A percentile compares a stretch with the other conserved stretches of the same genome.
Evolutionary conservation across 1,284 basidiomycete genomes (phyloP).

Genomic region (Peniophora sp.): DNA sequence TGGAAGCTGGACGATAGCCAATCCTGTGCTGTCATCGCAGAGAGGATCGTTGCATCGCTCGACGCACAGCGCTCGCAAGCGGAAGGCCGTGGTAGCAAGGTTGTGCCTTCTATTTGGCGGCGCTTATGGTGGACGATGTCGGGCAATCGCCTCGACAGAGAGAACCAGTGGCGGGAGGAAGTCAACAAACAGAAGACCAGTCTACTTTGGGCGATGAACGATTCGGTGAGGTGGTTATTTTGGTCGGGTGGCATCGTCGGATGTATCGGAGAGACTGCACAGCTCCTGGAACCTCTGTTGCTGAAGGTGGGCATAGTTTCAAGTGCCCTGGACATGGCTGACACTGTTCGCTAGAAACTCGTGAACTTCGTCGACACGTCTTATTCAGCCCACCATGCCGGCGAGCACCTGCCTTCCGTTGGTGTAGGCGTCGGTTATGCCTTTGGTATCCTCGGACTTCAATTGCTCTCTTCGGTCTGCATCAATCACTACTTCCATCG

Average conservation of each 20-base stretch:
- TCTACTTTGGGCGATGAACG: conserved; percentile 63
- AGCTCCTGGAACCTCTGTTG: conserved; percentile 62
- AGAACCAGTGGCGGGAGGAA: conserved; percentile 41
- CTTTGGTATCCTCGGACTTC: conserved; percentile 64
- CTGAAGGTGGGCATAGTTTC: conserved; percentile 38
- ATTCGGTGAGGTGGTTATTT: conserved; percentile 59
- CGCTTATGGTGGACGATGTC: conserved; percentile 29
- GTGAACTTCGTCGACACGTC: conserved; percentile 70
- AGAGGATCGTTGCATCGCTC: conserved; percentile 43
- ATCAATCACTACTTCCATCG: conserved; percentile 81
- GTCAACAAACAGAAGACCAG: conserved; percentile 44
- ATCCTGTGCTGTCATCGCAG: conserved; percentile 23
- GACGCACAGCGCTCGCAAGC: too few relatives aligned
- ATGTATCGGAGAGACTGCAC: conserved; percentile 37
- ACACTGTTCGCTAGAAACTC: conserved; percentile 40
- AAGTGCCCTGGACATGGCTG: neutral
- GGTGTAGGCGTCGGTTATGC: conserved; percentile 73
- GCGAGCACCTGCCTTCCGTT: conserved; percentile 42
- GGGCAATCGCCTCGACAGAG: conserved; percentile 27
- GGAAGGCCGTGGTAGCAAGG: conserved; percentile 37
- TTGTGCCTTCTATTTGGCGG: conserved; percentile 36
- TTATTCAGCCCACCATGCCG: conserved; percentile 44
- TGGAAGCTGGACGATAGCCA: conserved; percentile 58
- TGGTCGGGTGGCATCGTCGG: conserved; percentile 62
- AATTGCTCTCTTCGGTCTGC: conserved; percentile 61